Evolutionary conservation across 768 basidiomycete species (phyloP), one percentile per base, ranked within the genome.

Genomic region (Pleurotus pulmonarius): DNA sequence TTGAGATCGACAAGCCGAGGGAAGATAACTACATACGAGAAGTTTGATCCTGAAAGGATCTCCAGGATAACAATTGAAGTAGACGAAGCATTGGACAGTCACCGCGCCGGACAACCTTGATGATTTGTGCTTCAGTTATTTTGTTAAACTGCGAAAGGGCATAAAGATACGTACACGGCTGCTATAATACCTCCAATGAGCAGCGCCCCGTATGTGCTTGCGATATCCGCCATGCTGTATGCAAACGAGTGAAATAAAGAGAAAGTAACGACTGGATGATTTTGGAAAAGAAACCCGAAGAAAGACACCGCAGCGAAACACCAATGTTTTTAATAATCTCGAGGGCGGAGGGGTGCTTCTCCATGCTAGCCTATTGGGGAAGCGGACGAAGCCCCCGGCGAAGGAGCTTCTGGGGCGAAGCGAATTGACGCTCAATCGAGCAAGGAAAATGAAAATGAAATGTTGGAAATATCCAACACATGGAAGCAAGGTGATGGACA

Each of bases 51-150:
- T 53, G 7, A 39, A 16, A 22, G 51, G 51, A 53, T 53, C 51
- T n/a, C 16, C n/a, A 11, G 51, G 16, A 41, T 53, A 53, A 18
- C 51, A 53, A 40, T 53, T 53, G 39, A 53, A 53, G 24, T 53
- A 53, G 16, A 53, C 24, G 39, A 53, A 43, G 39, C 51, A 53
- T 53, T 53, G 51, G 8, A 53, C 51, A 3, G 51, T 53, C 13
- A 41, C 51, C 13, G 41, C 51, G 20, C 51, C 51, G 8, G 51
- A 53, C 16, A 53, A 38, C 22, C 51, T 41, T 38, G 49, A 38
- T 16, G 5, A 20, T 20, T 47, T 20, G 15, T 8, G 8, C 7
- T 8, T 18, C 22, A 29, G 12, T 38, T 20, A 49, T 5, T 37
- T 49, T 16, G 46, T 16, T 26, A 34, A 9, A 49, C 7, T 11